These are phyloP conservation scores for Penicillium sp. DNA, from an alignment of 2,329 filamentous ascomycete genomes.

Conservation along the genomic window DNA sequence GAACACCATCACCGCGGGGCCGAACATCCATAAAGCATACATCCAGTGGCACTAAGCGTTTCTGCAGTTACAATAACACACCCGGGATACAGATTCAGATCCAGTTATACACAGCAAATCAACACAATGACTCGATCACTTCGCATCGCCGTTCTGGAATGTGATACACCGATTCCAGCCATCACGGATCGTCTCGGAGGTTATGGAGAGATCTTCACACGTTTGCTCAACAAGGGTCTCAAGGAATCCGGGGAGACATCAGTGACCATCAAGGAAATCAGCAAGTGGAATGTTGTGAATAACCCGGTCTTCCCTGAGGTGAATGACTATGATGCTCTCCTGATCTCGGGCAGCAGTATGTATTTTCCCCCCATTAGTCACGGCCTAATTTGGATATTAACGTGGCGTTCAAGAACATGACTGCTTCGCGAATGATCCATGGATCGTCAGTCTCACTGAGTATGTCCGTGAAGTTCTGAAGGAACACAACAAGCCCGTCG, in stretches of 20 bases:
- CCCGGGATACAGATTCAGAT: neutral
- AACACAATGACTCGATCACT: conserved; percentile 22
- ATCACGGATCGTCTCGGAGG: conserved; percentile 23
- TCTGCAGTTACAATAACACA: neutral
- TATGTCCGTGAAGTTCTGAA: conserved; percentile 40
- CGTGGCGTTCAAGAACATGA: conserved; percentile 35
- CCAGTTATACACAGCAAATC: neutral
- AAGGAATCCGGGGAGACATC: conserved; percentile 11
- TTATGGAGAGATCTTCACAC: conserved; percentile 36
- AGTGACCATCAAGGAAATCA: conserved; percentile 14
- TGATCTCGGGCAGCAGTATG: conserved; percentile 40
- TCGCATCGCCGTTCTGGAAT: conserved; percentile 35
- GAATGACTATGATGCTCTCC: conserved; percentile 31
- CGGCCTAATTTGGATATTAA: neutral
- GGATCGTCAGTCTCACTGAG: conserved; percentile 51
- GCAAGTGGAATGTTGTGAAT: conserved; percentile 33
- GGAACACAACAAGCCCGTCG: conserved; percentile 36
- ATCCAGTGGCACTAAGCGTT: neutral
- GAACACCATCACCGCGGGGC: neutral
- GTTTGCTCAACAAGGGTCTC: conserved; percentile 28
- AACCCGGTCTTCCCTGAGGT: conserved; percentile 28
- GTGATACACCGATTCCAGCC: conserved; percentile 36
- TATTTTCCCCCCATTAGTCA: neutral
- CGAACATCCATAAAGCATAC: conserved; percentile 2
- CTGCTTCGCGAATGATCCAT: conserved; percentile 50